Conservation (phyloP, 129 eudicot genomes). For the Helianthus annuus region HanXRQr2.0-SUNRISE NC_035437.2:25559542-25560041, state of each 20-base stretch:
- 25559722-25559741: constrained; percentile 75
- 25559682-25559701: background rate
- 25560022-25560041: background rate
- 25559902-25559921: constrained; percentile 37
- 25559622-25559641: constrained; percentile 61
- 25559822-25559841: constrained; percentile 57
- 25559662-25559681: too few species aligned
- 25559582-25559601: constrained; percentile 58
- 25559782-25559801: constrained; percentile 56
- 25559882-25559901: constrained; percentile 61
- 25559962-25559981: background rate
- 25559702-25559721: constrained; percentile 52
- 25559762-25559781: constrained; percentile 68
- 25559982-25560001: background rate
- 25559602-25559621: constrained; percentile 61
- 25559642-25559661: too few species aligned
- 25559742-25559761: constrained; percentile 67
- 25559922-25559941: background rate
- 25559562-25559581: constrained; percentile 39
- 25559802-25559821: constrained; percentile 62
- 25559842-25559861: constrained; percentile 42
- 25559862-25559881: constrained; percentile 64
- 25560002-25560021: background rate
- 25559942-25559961: background rate
- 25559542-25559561: constrained; percentile 39